A percentile compares a stretch with the other conserved stretches of the same genome.
phyloP scores from a whole-genome alignment of 176 grass and related monocot species.

The Tuctoria greenei region DNA sequence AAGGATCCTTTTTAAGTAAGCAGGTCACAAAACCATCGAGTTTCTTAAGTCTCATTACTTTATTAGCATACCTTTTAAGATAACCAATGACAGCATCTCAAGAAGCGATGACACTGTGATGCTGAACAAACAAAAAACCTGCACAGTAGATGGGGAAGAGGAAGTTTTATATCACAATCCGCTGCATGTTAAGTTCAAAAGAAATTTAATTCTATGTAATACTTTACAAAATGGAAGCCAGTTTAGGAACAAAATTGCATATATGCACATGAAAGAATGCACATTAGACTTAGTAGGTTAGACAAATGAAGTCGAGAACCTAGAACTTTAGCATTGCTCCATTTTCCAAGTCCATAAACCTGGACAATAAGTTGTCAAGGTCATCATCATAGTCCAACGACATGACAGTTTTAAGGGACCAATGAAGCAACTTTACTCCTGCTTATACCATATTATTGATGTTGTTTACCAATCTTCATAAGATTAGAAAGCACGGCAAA shows the following conservation, averaged over 20 bases:
- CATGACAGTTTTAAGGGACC: not conserved
- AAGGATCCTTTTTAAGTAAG: slow-evolving; percentile 4
- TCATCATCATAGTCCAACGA: not conserved
- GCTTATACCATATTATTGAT: not conserved
- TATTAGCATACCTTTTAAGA: slow-evolving; percentile 72
- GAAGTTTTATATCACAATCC: slow-evolving; percentile 9
- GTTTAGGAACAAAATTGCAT: not conserved
- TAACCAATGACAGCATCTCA: slow-evolving; percentile 64
- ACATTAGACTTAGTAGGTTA: not conserved
- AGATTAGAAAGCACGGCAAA: not conserved
- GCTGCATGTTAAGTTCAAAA: not conserved
- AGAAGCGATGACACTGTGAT: slow-evolving; percentile 60
- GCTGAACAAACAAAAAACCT: slow-evolving; percentile 89
- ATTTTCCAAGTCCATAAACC: slow-evolving; percentile 12
- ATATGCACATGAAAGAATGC: slow-evolving; percentile 1
- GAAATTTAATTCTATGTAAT: not conserved
- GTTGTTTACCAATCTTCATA: slow-evolving; percentile 11
- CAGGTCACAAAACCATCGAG: slow-evolving; percentile 9
- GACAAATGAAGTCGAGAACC: slow-evolving; percentile 14
- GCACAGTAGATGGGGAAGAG: slow-evolving; percentile 29
- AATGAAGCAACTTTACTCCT: not conserved
- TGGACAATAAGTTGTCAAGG: slow-evolving; percentile 4
- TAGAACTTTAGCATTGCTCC: slow-evolving; percentile 10
- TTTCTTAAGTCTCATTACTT: slow-evolving; percentile 10
- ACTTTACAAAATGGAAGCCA: not conserved